These are phyloP conservation scores for Paraphoma sp. DNA, from an alignment of 2,329 filamentous ascomycete species.

Conservation along the genomic window DNA sequence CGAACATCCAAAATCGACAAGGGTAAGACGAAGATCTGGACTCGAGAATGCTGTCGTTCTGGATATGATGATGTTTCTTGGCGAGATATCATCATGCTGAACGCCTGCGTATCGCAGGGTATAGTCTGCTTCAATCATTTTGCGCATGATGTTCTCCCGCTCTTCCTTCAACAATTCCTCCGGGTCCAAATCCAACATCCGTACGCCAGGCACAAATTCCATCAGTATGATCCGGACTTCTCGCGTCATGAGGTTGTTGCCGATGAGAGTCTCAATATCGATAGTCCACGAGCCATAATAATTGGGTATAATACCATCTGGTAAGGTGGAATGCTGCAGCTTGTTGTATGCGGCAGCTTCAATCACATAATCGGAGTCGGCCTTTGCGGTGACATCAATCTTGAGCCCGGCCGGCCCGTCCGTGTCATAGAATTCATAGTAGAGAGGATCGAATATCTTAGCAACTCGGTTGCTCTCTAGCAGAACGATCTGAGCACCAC, in stretches of 20 bases:
- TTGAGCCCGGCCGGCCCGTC: not conserved
- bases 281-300: conserved; percentile 6
- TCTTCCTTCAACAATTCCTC: not conserved
- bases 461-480: conserved; percentile 7
- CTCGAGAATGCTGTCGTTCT: not conserved
- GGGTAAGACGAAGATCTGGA: not conserved
- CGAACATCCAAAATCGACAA: not conserved
- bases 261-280: not conserved
- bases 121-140: conserved; percentile 7
- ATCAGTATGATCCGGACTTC: conserved; percentile 10
- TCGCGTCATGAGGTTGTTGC: not conserved
- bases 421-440: not conserved
- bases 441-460: conserved; percentile 13
- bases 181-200: conserved; percentile 4
- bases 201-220: not conserved
- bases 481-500: conserved; percentile 6
- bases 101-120: conserved; percentile 3
- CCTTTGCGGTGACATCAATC: not conserved
- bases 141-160: conserved; percentile 12
- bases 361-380: not conserved
- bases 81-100: conserved; percentile 5
- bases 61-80: conserved; percentile 8
- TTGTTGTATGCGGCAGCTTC: conserved; percentile 1
- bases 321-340: not conserved
- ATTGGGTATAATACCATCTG: not conserved